Conservation (phyloP, 2,329 filamentous ascomycete species). For the Calonectria pseudoturangicola region DNA sequence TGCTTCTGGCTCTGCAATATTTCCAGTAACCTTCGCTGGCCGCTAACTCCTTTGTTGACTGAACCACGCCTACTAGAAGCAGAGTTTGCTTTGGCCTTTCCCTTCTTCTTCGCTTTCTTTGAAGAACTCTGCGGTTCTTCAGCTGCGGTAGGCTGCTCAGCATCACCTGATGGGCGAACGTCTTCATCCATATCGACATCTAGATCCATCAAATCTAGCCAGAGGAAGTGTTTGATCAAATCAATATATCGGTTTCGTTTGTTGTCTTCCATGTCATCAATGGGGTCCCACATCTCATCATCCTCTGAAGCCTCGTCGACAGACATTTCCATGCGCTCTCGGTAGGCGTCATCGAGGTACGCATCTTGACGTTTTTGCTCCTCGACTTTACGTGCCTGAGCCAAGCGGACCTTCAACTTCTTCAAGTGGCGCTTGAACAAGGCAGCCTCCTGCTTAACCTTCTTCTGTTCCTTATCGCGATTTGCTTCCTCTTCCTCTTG, state of each 20-base stretch:
- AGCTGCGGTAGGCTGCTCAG: background rate
- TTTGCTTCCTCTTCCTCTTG: conserved; percentile 52
- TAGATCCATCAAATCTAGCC: conserved; percentile 45
- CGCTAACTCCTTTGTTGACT: background rate
- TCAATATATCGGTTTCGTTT: conserved; percentile 54
- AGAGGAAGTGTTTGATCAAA: conserved; percentile 56
- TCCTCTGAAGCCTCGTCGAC: conserved; percentile 44
- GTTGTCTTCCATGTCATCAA: conserved; percentile 51
- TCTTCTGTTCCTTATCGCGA: conserved; percentile 55
- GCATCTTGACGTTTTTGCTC: conserved; percentile 54
- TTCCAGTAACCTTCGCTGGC: conserved; percentile 47
- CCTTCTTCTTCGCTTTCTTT: conserved; percentile 48
- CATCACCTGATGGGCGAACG: background rate
- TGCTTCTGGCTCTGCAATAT: conserved; percentile 34
- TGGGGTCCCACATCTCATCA: conserved; percentile 55
- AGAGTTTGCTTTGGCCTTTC: conserved; percentile 32
- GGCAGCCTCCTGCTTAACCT: conserved; percentile 54
- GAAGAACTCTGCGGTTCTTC: conserved; percentile 14
- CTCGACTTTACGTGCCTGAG: conserved; percentile 48
- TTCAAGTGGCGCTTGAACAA: conserved; percentile 54
- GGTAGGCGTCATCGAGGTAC: conserved; percentile 54
- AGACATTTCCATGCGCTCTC: conserved; percentile 47
- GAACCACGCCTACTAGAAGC: background rate
- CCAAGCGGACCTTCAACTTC: conserved; percentile 48
- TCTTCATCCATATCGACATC: background rate